Conservation (phyloP, 2,329 filamentous ascomycete genomes). For the Claviceps sp. region DNA sequence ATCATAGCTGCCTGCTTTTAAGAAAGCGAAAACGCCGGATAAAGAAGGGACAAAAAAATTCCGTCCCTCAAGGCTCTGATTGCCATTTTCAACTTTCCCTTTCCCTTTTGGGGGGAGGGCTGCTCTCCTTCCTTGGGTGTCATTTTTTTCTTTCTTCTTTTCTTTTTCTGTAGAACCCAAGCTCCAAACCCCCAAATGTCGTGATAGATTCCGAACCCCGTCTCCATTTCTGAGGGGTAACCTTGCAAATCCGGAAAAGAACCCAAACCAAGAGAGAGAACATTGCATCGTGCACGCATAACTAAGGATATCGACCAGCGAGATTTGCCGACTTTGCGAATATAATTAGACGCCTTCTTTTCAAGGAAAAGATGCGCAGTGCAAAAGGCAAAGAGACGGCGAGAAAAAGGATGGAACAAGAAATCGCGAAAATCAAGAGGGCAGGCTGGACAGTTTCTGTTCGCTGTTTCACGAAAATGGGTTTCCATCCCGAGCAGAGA, state of each 20-base stretch:
- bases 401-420: background rate
- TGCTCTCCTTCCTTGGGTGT: too few species aligned
- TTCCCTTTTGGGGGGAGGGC: too few species aligned
- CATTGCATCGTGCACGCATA: slow-evolving; percentile 3
- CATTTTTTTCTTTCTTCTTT: too few species aligned
- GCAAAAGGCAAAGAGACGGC: background rate
- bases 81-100: slow-evolving; percentile 4
- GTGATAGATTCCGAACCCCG: background rate
- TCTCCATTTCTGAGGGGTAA: background rate
- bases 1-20: background rate
- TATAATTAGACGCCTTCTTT: background rate
- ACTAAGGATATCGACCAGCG: slow-evolving; percentile 6
- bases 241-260: background rate
- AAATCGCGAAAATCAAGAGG: background rate
- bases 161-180: too few species aligned
- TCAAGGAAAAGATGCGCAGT: slow-evolving; percentile 5
- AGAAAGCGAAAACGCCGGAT: background rate
- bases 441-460: too few species aligned
- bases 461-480: too few species aligned
- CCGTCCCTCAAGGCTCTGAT: background rate
- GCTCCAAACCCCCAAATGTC: slow-evolving; percentile 2
- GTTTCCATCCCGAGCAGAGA: too few species aligned
- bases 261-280: background rate
- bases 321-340: slow-evolving; percentile 1
- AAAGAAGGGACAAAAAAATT: background rate